Evolutionary conservation across 2,329 filamentous ascomycete species (phyloP).

Genomic region (Alternaria conjuncta): DNA sequence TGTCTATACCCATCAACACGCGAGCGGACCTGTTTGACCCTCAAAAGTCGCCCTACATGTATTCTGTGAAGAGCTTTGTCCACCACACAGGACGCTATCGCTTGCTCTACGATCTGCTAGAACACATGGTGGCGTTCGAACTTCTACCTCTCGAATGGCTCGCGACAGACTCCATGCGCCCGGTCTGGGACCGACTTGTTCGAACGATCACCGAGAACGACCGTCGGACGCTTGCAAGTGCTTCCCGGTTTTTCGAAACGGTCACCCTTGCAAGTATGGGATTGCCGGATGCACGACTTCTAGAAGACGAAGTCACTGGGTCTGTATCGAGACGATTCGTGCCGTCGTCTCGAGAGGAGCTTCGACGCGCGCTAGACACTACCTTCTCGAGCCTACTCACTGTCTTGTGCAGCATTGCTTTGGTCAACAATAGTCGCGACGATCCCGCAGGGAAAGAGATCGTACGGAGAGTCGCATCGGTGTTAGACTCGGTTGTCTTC

Average conservation of each 20-base stretch:
- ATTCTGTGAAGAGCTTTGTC: slow-evolving; percentile 36
- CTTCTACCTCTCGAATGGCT: slow-evolving; percentile 49
- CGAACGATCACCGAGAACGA: slow-evolving; percentile 41
- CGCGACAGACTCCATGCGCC: slow-evolving; percentile 44
- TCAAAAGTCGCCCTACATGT: slow-evolving; percentile 34
- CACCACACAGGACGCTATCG: slow-evolving; percentile 35
- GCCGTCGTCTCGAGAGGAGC: slow-evolving; percentile 32
- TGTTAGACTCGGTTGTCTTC: slow-evolving; percentile 32
- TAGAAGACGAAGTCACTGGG: slow-evolving; percentile 26
- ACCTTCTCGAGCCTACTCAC: slow-evolving; percentile 46
- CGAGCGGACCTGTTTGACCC: slow-evolving; percentile 37
- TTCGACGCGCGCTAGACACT: slow-evolving; percentile 44
- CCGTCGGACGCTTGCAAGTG: slow-evolving; percentile 29
- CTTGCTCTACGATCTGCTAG: slow-evolving; percentile 44
- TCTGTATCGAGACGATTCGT: slow-evolving; percentile 26
- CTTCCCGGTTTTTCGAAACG: slow-evolving; percentile 42
- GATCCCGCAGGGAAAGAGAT: slow-evolving; percentile 20
- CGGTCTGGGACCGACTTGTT: slow-evolving; percentile 44
- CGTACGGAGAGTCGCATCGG: slow-evolving; percentile 26
- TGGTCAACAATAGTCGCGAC: slow-evolving; percentile 31
- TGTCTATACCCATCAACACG: slow-evolving; percentile 33
- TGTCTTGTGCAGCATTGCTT: slow-evolving; percentile 41
- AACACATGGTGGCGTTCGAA: slow-evolving; percentile 42
- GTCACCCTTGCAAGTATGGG: slow-evolving; percentile 37
- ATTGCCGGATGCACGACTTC: slow-evolving; percentile 30